Evolutionary conservation across 345 rosid species (phyloP).

Genomic region (Chamaenerion angustifolium): DNA sequence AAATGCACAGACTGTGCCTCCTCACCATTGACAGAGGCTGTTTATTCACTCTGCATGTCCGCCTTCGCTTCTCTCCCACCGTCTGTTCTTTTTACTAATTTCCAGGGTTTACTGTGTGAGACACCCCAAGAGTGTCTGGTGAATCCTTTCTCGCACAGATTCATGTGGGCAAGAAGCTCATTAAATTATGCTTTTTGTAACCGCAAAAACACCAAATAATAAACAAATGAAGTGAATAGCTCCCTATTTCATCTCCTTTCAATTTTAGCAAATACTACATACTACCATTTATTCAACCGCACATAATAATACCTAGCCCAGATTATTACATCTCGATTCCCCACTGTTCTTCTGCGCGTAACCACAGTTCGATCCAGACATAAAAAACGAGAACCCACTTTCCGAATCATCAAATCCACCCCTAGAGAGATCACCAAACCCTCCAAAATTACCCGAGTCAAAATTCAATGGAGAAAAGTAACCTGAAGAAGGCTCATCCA

Average conservation of each 20-base stretch:
- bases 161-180: constrained; percentile 72
- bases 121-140: constrained; percentile 53
- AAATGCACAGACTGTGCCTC: constrained; percentile 47
- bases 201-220: no score
- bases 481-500: constrained; percentile 33
- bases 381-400: constrained; percentile 49
- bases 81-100: no score
- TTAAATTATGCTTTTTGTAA: no score
- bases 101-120: constrained; percentile 84
- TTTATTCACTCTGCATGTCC: no score
- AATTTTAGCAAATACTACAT: no score
- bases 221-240: no score
- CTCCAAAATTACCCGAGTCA: constrained; percentile 63
- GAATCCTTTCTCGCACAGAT: constrained; percentile 89
- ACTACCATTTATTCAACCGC: constrained; percentile 11
- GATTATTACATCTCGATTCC: constrained; percentile 23
- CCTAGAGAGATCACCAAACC: constrained; percentile 74
- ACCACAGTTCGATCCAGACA: constrained; percentile 46
- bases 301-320: constrained; percentile 7
- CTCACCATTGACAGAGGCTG: no score
- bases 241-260: no score
- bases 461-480: constrained; percentile 61
- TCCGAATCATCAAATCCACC: constrained; percentile 73
- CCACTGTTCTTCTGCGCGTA: constrained; percentile 44
- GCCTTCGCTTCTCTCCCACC: no score